Conservation (phyloP, 805 yeast genomes). For the Candida anglica region DNA sequence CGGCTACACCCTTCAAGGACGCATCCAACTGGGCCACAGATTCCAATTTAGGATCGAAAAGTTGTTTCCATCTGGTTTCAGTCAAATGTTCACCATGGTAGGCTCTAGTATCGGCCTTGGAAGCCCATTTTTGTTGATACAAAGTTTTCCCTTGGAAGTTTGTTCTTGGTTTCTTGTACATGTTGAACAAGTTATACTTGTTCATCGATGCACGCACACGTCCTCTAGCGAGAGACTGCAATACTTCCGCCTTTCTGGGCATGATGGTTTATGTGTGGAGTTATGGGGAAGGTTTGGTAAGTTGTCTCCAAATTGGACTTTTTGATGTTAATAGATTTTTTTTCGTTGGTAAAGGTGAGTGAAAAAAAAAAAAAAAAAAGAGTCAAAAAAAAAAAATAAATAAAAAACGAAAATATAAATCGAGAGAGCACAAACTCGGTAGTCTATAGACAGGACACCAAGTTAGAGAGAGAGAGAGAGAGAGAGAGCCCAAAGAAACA, state of each 20-base stretch:
- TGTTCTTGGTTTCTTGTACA: conserved; percentile 66
- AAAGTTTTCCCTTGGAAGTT: conserved; percentile 60
- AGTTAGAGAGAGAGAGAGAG: too few relatives aligned
- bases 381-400: too few relatives aligned
- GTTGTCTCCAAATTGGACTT: not conserved
- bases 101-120: conserved; percentile 88
- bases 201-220: conserved; percentile 87
- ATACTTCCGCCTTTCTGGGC: conserved; percentile 60
- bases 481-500: too few relatives aligned
- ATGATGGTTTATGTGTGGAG: conserved; percentile 19
- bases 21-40: conserved; percentile 90
- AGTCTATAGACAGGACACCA: too few relatives aligned
- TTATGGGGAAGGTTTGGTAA: not conserved
- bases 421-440: too few relatives aligned
- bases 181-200: conserved; percentile 85
- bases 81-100: conserved; percentile 94
- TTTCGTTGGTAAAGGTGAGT: not conserved
- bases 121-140: conserved; percentile 87
- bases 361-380: not conserved
- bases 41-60: conserved; percentile 66
- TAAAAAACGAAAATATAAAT: too few relatives aligned
- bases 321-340: not conserved
- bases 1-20: conserved; percentile 56
- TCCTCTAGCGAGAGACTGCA: conserved; percentile 60
- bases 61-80: conserved; percentile 73